Percentiles rank a stretch among this genome's conserved stretches.
Evolutionary conservation across 2,329 filamentous ascomycete species (phyloP).

Genomic region (Fusarium mangiferae): DNA sequence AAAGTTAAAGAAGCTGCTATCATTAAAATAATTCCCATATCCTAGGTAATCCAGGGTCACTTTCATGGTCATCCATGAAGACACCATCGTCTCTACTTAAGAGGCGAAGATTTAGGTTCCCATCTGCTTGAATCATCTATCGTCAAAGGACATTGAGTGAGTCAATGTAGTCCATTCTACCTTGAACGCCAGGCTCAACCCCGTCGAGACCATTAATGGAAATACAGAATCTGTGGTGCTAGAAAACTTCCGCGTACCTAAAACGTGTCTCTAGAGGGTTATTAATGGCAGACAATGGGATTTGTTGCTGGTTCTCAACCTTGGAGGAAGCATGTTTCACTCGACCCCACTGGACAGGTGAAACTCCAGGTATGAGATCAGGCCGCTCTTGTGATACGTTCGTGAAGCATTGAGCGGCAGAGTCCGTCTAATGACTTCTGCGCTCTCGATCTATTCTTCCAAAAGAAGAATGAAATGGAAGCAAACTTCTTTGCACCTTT

Average conservation of each 20-base stretch:
- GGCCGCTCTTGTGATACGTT: fast-evolving
- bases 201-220: background rate
- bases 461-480: background rate
- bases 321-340: fast-evolving
- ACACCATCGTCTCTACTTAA: background rate
- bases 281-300: fast-evolving
- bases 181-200: background rate
- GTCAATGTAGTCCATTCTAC: background rate
- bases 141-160: background rate
- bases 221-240: background rate
- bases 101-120: fast-evolving
- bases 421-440: background rate
- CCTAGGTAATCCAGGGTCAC: fast-evolving
- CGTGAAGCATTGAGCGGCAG: fast-evolving
- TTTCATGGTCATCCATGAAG: fast-evolving
- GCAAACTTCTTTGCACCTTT: background rate
- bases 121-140: fast-evolving
- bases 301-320: fast-evolving
- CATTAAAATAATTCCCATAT: no score
- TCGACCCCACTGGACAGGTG: fast-evolving
- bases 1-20: no score
- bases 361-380: background rate
- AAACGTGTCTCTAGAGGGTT: fast-evolving
- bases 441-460: background rate
- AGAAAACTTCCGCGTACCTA: fast-evolving